Conservation (phyloP, 306 rosid species). For the Acacia acuminata region DNA sequence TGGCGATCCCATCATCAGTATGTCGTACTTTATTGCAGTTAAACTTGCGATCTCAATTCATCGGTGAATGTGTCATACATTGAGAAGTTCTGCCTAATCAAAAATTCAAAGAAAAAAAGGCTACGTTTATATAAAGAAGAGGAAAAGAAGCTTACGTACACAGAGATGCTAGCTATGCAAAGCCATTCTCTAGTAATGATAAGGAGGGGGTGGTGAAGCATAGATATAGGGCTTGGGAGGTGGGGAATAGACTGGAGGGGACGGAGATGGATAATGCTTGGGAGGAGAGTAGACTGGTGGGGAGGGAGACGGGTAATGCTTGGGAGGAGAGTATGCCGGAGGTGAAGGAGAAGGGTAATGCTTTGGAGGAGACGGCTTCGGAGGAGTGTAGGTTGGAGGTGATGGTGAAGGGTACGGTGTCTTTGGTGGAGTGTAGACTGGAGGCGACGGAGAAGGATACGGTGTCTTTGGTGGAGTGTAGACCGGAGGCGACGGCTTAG, state of each 20-base stretch:
- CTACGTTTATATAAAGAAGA: background rate
- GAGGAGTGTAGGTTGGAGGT: background rate
- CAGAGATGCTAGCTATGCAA: background rate
- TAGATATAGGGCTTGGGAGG: slow-evolving; percentile 30
- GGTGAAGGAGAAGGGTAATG: background rate
- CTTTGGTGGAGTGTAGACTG: background rate
- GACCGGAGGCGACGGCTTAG: too few relatives aligned
- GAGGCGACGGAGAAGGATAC: background rate
- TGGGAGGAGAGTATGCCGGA: background rate
- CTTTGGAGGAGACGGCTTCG: background rate
- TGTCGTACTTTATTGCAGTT: background rate
- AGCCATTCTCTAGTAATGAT: slow-evolving; percentile 52
- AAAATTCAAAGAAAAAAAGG: background rate
- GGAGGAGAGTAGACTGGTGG: too few relatives aligned
- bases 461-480: slow-evolving; percentile 1
- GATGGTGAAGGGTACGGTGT: background rate
- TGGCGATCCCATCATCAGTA: background rate
- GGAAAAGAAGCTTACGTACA: slow-evolving; percentile 30
- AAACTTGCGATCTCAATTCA: background rate
- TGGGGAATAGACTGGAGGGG: background rate
- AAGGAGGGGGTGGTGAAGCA: slow-evolving; percentile 65
- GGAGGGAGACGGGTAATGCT: background rate
- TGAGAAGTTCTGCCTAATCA: background rate
- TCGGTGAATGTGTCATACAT: background rate
- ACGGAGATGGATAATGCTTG: background rate